Conservation (phyloP, 2,329 filamentous ascomycete genomes). For the Cryphonectria naterciae region DNA sequence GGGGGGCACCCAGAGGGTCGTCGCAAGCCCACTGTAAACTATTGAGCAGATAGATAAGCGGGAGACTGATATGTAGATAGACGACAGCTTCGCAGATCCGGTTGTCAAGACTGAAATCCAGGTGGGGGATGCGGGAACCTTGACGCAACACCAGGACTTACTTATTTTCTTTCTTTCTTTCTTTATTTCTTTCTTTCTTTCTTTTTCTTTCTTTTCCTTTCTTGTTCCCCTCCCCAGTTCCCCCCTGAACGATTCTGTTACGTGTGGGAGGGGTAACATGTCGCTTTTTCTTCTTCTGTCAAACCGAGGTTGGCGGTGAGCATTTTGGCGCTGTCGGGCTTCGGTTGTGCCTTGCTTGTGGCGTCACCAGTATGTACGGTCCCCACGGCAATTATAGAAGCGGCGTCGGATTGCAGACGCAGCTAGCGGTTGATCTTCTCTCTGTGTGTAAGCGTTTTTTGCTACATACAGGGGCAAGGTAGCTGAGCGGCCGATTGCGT, state of each 20-base stretch:
- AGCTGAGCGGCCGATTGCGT: slow-evolving; percentile 1
- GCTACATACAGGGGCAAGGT: slow-evolving; percentile 17
- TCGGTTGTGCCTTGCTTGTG: slow-evolving; percentile 9
- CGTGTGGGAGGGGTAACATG: background rate
- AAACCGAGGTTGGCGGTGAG: slow-evolving; percentile 24
- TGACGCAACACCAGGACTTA: background rate
- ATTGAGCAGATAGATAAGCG: background rate
- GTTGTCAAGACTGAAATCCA: background rate
- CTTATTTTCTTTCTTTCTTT: background rate
- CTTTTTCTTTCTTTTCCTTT: too few species aligned
- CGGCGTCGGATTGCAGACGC: slow-evolving; percentile 1
- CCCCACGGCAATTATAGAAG: slow-evolving; percentile 15
- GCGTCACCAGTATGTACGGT: background rate
- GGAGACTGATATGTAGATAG: background rate
- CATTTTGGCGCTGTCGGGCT: slow-evolving; percentile 23
- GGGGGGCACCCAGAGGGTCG: background rate
- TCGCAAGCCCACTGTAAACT: background rate
- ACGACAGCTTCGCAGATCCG: background rate
- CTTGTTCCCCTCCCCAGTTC: background rate
- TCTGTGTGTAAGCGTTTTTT: slow-evolving; percentile 5
- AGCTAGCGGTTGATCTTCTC: slow-evolving; percentile 4
- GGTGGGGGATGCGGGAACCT: background rate
- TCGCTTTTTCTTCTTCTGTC: background rate
- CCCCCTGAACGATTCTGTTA: background rate
- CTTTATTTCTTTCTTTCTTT: background rate